These are phyloP conservation scores for Triticum urartu DNA, from an alignment of 176 grass and related monocot genomes.

Conservation along the genomic window DNA sequence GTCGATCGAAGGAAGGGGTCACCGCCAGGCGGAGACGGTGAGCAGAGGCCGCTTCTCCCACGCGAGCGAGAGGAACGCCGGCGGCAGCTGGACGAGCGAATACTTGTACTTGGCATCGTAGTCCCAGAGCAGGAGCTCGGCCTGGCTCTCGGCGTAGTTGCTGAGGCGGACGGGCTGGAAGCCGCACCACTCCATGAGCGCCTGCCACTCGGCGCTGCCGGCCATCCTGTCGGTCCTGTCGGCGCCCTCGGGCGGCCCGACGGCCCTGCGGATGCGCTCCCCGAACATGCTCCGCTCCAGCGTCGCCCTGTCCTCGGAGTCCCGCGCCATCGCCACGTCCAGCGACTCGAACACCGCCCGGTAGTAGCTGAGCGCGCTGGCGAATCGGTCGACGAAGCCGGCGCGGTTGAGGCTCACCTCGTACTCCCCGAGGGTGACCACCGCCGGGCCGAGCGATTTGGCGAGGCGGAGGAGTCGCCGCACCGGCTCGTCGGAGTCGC, in stretches of 20 bases:
- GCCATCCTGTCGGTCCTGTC: conserved; percentile 76
- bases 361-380: conserved; percentile 78
- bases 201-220: conserved; percentile 58
- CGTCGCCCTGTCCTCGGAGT: conserved; percentile 55
- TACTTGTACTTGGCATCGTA: conserved; percentile 87
- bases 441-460: conserved; percentile 66
- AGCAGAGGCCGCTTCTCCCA: conserved; percentile 78
- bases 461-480: conserved; percentile 52
- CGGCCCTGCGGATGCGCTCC: conserved; percentile 53
- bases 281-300: conserved; percentile 84
- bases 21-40: conserved; percentile 93
- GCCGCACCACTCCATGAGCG: conserved; percentile 66
- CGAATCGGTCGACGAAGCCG: conserved; percentile 63
- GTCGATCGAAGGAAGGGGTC: not conserved
- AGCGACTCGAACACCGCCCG: conserved; percentile 74
- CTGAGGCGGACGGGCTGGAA: conserved; percentile 63
- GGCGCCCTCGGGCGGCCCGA: conserved; percentile 50
- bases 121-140: conserved; percentile 91
- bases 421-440: conserved; percentile 85
- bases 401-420: conserved; percentile 70
- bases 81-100: conserved; percentile 51
- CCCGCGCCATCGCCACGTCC: conserved; percentile 74
- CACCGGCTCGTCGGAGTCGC: conserved; percentile 63
- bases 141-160: conserved; percentile 94
- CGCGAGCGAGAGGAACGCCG: conserved; percentile 68